Evolutionary conservation across 441 rosid genomes (phyloP), one percentile per base, ranked within the genome.

Genomic region (Bruguiera hainesii): DNA sequence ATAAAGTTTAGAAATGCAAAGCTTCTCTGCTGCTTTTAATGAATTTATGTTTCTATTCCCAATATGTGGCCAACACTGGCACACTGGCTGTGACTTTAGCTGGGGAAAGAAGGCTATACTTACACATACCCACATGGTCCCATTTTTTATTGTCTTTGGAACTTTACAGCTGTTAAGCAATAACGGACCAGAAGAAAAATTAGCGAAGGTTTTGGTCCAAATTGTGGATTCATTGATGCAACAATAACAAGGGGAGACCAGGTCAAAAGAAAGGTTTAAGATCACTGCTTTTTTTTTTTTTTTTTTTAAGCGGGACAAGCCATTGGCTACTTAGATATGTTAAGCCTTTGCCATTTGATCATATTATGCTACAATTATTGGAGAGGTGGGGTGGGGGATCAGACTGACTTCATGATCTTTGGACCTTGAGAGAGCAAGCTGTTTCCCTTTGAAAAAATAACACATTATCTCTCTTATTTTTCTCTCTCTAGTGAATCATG

Each of bases 361-460:
- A 71, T 77, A 82, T 79, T 75, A 83, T 86, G 82, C 81, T 70
- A 73, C 83, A 83, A 83, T 86, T 79, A 86, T 86, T 88, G 83
- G 72, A 0, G 23, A 81, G 71, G 81, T 69, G 77, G 91, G 87
- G 87, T 71, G 81, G 71, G 77, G 91, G 87, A 86, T 72, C 85
- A 78, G 65, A 66, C 65, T 67, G 81, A 75, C 71, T 71, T 81
- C 67, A 63, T 67, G 52, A 48, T 50, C 66, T 64, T 80, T 80
- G 62, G 80, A 66, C 71, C 76, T 21, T 8, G 81, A 80, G 82
- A 53, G 29, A 77, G 91, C 84, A 81, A 81, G 88, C 96, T 89
- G 87, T 87, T 81, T 80, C 79, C 85, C 82, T 83, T 78, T 75
- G 66, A 76, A 73, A 79, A 53, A 53, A 21, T 16, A 10, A 23